These are phyloP conservation scores for Pleurotus tuber-regium DNA, from an alignment of 768 basidiomycete genomes.

Conservation along the genomic window DNA sequence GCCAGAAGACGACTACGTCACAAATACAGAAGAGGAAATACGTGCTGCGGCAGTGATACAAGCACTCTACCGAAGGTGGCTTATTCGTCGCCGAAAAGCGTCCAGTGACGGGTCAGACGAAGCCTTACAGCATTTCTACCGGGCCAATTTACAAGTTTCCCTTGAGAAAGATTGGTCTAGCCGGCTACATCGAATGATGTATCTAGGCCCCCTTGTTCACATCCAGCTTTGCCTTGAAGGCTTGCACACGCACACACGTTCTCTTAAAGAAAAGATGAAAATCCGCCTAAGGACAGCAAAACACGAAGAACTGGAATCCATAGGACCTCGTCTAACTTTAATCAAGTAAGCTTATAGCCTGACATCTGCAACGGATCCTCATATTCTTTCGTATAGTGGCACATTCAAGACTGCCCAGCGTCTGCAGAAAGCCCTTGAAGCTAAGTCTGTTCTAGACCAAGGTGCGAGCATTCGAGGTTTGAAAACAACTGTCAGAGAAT, in stretches of 20 bases:
- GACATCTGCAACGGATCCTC: not conserved
- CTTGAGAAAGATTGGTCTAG: constrained; percentile 24
- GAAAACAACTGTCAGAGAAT: constrained; percentile 22
- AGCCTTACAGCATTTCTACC: constrained; percentile 23
- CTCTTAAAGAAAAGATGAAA: constrained; percentile 30
- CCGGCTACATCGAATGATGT: constrained; percentile 32
- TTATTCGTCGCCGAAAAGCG: constrained; percentile 7
- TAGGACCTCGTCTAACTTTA: constrained; percentile 25
- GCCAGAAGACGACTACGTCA: not conserved
- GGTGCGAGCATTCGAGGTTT: constrained; percentile 21
- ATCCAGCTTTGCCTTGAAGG: constrained; percentile 39
- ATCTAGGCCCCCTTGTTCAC: constrained; percentile 37
- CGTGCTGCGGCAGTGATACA: constrained; percentile 22
- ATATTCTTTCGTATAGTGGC: constrained; percentile 15
- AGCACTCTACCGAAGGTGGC: constrained; percentile 8
- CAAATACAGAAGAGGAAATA: constrained; percentile 21
- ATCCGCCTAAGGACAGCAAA: constrained; percentile 22
- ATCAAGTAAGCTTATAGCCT: constrained; percentile 27
- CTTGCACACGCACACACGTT: constrained; percentile 20
- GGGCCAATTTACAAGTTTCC: constrained; percentile 24
- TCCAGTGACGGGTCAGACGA: constrained; percentile 15
- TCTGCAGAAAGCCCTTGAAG: constrained; percentile 30
- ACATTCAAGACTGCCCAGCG: constrained; percentile 22
- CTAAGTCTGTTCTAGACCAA: constrained; percentile 27
- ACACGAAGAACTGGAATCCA: constrained; percentile 33